Percentiles rank a stretch among this genome's conserved stretches.
Evolutionary conservation across 441 rosid species (phyloP).

Genomic region (Adansonia madagascariensis): DNA sequence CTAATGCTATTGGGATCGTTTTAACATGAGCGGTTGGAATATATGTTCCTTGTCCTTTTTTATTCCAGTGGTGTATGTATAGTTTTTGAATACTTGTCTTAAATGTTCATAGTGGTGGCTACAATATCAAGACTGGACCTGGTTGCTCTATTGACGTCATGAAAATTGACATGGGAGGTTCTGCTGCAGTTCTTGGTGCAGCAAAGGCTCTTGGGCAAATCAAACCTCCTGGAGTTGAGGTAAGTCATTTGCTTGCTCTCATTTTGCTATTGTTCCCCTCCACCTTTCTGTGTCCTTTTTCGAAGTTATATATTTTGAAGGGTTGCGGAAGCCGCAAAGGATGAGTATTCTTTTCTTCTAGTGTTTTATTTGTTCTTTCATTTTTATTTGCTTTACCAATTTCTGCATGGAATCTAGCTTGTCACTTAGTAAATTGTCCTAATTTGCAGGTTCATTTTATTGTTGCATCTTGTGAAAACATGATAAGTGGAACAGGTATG

Average conservation of each 20-base stretch:
- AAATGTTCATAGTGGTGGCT: slow-evolving; percentile 76
- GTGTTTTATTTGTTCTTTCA: not conserved
- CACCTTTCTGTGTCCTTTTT: not conserved
- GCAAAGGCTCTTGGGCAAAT: slow-evolving; percentile 89
- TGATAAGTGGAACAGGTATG: slow-evolving; percentile 99
- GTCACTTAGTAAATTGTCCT: slow-evolving; percentile 11
- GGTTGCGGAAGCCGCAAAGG: not conserved
- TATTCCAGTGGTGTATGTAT: not conserved
- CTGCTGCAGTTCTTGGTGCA: slow-evolving; percentile 95
- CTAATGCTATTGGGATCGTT: not conserved
- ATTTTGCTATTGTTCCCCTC: not conserved
- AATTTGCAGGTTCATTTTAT: slow-evolving; percentile 78
- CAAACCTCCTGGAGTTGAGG: slow-evolving; percentile 94
- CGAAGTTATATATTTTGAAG: not conserved
- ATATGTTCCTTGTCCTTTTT: not conserved
- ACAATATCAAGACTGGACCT: slow-evolving; percentile 94
- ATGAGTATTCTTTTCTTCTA: not conserved
- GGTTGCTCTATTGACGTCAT: slow-evolving; percentile 81
- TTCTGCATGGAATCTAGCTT: not conserved
- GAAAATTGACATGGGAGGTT: slow-evolving; percentile 97
- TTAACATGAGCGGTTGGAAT: not conserved
- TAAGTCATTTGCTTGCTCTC: slow-evolving; percentile 27
- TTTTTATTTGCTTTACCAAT: slow-evolving; percentile 6
- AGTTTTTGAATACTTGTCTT: slow-evolving; percentile 27
- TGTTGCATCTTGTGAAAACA: slow-evolving; percentile 95